Percentiles rank a stretch among this genome's conserved stretches.
phyloP scores from a whole-genome alignment of 148 eudicot genomes.

The Suaeda aralocaspica region DNA sequence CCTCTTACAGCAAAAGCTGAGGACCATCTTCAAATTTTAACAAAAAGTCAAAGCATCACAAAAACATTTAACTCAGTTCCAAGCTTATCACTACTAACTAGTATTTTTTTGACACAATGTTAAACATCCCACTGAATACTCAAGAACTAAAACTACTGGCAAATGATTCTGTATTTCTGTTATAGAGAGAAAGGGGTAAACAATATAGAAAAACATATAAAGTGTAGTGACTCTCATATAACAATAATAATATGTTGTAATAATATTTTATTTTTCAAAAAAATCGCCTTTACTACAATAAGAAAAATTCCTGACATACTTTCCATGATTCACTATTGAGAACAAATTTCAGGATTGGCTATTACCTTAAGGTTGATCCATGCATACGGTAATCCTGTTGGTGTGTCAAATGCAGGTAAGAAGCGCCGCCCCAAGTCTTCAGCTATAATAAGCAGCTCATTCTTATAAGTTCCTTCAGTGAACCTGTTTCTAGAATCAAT shows the following conservation, averaged over 20 bases:
- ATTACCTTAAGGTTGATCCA: constrained; percentile 97
- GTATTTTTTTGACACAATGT: background rate
- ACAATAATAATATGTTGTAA: too few species aligned
- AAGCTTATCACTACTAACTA: constrained; percentile 18
- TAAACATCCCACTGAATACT: background rate
- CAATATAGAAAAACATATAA: background rate
- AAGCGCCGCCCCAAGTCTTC: constrained; percentile 84
- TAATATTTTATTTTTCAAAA: too few species aligned
- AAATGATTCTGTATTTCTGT: background rate
- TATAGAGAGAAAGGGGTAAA: background rate
- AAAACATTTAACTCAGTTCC: constrained; percentile 4
- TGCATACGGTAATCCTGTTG: constrained; percentile 94
- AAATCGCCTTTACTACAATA: background rate
- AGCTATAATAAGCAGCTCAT: constrained; percentile 76
- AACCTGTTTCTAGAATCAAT: constrained; percentile 98
- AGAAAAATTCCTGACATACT: background rate
- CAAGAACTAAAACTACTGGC: background rate
- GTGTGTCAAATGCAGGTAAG: constrained; percentile 82
- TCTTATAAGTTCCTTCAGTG: constrained; percentile 66
- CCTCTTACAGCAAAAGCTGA: constrained; percentile 49
- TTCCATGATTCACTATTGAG: background rate
- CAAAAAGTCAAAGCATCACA: constrained; percentile 14
- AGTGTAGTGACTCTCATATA: background rate
- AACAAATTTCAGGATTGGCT: background rate
- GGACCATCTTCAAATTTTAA: constrained; percentile 30